phyloP scores from a whole-genome alignment of 306 rosid species.

The Quercus mongolica region DNA sequence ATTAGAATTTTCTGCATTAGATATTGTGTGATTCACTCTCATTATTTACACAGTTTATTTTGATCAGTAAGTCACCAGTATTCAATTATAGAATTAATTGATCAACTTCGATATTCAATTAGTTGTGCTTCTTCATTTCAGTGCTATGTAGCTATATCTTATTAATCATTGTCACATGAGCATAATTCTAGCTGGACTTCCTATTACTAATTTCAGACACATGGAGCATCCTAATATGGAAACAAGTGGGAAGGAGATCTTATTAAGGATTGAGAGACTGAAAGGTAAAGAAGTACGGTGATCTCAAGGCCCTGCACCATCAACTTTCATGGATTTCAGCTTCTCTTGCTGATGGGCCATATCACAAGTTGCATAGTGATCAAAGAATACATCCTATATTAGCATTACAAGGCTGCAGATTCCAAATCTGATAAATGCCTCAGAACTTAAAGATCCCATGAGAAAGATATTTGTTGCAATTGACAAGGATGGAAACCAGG shows the following conservation, averaged over 20 bases:
- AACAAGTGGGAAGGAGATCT: background rate
- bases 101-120: background rate
- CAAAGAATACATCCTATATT: constrained; percentile 58
- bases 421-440: constrained; percentile 67
- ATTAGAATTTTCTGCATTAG: background rate
- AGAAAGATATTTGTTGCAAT: constrained; percentile 68
- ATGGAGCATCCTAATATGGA: background rate
- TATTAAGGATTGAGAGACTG: background rate
- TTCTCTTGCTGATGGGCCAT: constrained; percentile 55
- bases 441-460: constrained; percentile 55
- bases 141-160: background rate
- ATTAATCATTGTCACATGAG: background rate
- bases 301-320: constrained; percentile 33
- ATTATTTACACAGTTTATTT: background rate
- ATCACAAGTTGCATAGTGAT: constrained; percentile 76
- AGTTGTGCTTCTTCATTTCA: background rate
- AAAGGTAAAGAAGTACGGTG: background rate
- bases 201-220: background rate
- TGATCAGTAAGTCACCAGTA: background rate
- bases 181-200: background rate
- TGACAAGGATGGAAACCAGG: constrained; percentile 76
- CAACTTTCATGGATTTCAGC: constrained; percentile 19
- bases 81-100: background rate
- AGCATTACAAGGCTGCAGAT: constrained; percentile 57
- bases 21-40: background rate